Evolutionary conservation across 129 eudicot genomes (phyloP), one percentile per base, ranked within the genome.

Genomic region (Flaveria sonorensis): DNA sequence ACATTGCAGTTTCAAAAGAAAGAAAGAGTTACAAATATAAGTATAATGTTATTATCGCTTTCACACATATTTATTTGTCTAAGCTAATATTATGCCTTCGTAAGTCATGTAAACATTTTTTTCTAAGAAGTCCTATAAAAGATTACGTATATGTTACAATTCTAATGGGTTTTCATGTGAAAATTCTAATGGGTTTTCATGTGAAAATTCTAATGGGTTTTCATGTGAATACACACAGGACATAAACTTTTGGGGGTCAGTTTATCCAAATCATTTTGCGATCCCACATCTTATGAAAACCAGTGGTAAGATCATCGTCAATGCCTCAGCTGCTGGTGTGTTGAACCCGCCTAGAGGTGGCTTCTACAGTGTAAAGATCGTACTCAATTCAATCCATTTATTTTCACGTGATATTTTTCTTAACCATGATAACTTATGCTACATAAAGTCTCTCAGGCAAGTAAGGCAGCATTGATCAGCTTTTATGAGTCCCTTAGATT

Each of bases 201-300:
- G n/a, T n/a, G n/a, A n/a, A n/a, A n/a, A n/a, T n/a, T n/a, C n/a
- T n/a, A n/a, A n/a, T 24, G 28, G 28, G 28, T 36, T 36, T 5
- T 36, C 40, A 6, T 36, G 1, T 36, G 40, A 36, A 5, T 45
- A 45, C 50, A 10, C 13, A 2, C 80, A 85, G 88, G 76, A 81
- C 66, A 68, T 72, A 56, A 85, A 85, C 76, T 85, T 85, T 26
- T 85, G 86, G 88, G 88, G 88, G 18, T 77, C 88, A 0, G 72
- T 85, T 67, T 85, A 85, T 68, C 79, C 86, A 16, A 81, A 86
- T 42, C 68, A 85, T 48, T 85, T 72, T 6, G 88, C 86, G 7
- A 62, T 81, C 39, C 88, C 88, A n/a, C 75, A 81, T 63, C 83
- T 85, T 7, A 74, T 40, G 61, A 81, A 79, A 70, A 77, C 81